phyloP scores from a whole-genome alignment of 805 yeast genomes.

The Metschnikowia vanudenii region DNA sequence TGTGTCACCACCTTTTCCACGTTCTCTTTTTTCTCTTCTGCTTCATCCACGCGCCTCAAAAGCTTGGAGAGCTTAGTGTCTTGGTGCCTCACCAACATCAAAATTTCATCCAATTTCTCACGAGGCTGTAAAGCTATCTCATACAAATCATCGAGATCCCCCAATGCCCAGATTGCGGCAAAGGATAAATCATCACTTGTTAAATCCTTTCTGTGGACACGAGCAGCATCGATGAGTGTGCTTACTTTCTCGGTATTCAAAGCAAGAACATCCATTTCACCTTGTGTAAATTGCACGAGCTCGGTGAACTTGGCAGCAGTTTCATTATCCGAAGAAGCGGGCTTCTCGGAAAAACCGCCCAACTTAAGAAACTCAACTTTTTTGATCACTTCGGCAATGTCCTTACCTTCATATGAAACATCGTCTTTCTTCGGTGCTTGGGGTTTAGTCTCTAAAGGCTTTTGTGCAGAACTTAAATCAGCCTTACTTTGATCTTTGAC shows the following conservation, averaged over 20 bases:
- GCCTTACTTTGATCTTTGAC: no score
- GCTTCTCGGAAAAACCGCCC: constrained; percentile 18
- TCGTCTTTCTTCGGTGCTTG: neutral
- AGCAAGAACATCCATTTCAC: constrained; percentile 24
- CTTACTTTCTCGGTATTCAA: constrained; percentile 20
- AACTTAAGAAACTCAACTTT: constrained; percentile 12
- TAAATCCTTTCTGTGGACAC: constrained; percentile 1
- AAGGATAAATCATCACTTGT: constrained; percentile 12
- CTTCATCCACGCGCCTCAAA: constrained; percentile 15
- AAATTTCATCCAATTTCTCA: neutral
- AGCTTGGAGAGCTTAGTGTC: constrained; percentile 11
- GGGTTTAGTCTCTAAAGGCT: neutral
- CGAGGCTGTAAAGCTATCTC: constrained; percentile 1
- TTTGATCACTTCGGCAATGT: constrained; percentile 6
- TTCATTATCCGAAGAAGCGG: constrained; percentile 7
- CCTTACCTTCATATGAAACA: constrained; percentile 6
- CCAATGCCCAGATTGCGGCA: constrained; percentile 19
- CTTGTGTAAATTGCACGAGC: constrained; percentile 28
- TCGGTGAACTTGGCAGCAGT: constrained; percentile 20
- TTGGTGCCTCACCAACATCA: constrained; percentile 2
- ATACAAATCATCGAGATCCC: constrained; percentile 16
- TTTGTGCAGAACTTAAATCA: no score
- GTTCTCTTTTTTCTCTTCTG: constrained; percentile 19
- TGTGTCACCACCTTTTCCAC: constrained; percentile 30
- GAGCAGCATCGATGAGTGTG: constrained; percentile 15